Conservation (phyloP, 1,284 basidiomycete species). For the Apiotrichum mycotoxinovorans region DNA sequence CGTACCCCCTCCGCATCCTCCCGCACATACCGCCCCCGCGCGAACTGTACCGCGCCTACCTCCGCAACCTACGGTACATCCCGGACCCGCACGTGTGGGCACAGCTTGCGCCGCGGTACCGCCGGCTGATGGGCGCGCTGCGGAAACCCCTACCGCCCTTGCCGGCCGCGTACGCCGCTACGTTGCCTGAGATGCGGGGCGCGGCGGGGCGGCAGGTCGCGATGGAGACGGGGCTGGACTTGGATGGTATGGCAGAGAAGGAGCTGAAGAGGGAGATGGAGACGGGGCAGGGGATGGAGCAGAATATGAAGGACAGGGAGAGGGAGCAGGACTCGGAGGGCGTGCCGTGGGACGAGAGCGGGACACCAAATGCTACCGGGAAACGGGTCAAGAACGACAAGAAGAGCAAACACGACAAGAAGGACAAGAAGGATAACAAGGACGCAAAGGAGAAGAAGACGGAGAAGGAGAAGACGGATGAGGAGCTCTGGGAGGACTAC, state of each 20-base stretch:
- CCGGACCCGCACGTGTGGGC: slow-evolving; percentile 45
- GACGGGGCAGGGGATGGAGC: not conserved
- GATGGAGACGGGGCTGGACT: too few relatives aligned
- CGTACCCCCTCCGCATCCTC: not conserved
- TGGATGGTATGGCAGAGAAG: too few relatives aligned
- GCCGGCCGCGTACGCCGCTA: not conserved
- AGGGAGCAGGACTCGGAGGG: not conserved
- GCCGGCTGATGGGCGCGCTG: not conserved
- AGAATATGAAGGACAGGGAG: not conserved
- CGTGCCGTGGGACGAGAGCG: too few relatives aligned
- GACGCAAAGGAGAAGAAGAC: not conserved
- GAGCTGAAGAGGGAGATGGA: not conserved
- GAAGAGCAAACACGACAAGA: too few relatives aligned
- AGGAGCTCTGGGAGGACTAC: not conserved
- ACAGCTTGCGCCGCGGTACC: slow-evolving; percentile 25
- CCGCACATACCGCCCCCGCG: not conserved
- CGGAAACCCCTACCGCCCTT: not conserved
- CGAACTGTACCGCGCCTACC: slow-evolving; percentile 31
- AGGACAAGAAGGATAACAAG: too few relatives aligned
- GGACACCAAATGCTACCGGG: too few relatives aligned
- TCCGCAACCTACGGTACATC: slow-evolving; percentile 32
- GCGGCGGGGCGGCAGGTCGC: too few relatives aligned
- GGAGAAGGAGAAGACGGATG: not conserved
- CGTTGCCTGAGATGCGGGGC: too few relatives aligned
- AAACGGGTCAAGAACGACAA: too few relatives aligned